Conservation (phyloP, 306 rosid species). For the Biancaea sappan region DNA sequence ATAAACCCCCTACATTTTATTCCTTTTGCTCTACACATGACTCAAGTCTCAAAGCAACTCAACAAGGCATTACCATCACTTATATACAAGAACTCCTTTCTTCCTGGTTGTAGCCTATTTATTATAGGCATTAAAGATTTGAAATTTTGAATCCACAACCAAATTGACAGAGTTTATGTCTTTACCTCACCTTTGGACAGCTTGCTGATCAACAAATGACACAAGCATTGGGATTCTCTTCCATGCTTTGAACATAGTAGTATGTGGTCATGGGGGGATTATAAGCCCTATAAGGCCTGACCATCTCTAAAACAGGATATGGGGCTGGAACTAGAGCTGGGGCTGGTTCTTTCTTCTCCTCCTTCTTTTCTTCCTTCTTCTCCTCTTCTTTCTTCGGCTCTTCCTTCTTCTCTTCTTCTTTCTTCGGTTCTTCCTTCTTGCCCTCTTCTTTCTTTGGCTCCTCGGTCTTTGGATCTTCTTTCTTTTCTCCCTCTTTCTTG, state of each 20-base stretch:
- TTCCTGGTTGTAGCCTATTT: slow-evolving; percentile 31
- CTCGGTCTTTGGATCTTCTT: slow-evolving; percentile 54
- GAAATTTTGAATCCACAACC: slow-evolving; percentile 30
- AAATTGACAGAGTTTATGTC: slow-evolving; percentile 18
- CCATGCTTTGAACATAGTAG: slow-evolving; percentile 82
- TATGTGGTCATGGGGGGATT: slow-evolving; percentile 70
- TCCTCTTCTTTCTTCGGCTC: slow-evolving; percentile 43
- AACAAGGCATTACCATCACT: slow-evolving; percentile 39
- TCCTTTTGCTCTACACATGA: slow-evolving; percentile 49
- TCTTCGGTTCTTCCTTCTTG: slow-evolving; percentile 60
- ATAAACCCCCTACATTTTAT: slow-evolving; percentile 42
- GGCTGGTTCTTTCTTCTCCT: slow-evolving; percentile 20
- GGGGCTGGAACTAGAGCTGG: slow-evolving; percentile 32
- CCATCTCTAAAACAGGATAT: slow-evolving; percentile 69
- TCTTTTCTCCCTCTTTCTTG: slow-evolving; percentile 61
- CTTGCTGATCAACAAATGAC: slow-evolving; percentile 52
- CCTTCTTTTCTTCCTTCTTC: slow-evolving; percentile 37
- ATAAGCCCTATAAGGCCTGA: slow-evolving; percentile 67
- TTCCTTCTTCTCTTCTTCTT: slow-evolving; percentile 52
- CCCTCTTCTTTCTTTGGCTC: slow-evolving; percentile 47
- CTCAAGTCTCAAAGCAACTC: slow-evolving; percentile 24
- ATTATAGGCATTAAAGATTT: slow-evolving; percentile 27
- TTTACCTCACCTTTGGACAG: slow-evolving; percentile 30
- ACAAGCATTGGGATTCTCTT: slow-evolving; percentile 94
- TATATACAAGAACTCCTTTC: slow-evolving; percentile 55